Evolutionary conservation across 2,329 filamentous ascomycete species (phyloP), one percentile per base, ranked within the genome.

Genomic region (Boeremia lycopersici): DNA sequence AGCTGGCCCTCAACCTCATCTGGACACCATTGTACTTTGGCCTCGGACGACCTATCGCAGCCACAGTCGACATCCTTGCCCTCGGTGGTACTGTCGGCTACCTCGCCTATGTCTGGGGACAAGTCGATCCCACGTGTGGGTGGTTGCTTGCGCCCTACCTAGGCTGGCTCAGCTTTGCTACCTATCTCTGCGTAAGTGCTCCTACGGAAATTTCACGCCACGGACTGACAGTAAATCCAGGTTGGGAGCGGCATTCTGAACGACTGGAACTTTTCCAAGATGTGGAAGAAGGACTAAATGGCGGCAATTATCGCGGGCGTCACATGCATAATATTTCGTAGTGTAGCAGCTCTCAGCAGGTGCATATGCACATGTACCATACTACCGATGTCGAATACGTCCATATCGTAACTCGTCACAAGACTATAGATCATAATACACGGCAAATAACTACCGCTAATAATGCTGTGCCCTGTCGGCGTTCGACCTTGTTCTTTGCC

Each of bases 21-120:
- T 98, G 91, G 91, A 97, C 92, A 84, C 93, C 93, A 11, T 83
- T 97, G 10, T 97, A 97, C 83, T 97, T 96, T 72, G 83, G 84
- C n/a, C 71, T 88, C 45, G 87, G 88, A 61, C 84, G 85, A 13
- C 91, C 92, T 1, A 81, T 88, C 47, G 84, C 86, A 69, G 92
- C 93, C 3, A 86, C 90, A 6, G 82, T 83, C 26, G 90, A 97
- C 72, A 88, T 96, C 45, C 76, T 90, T 26, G 82, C 87, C 0
- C 80, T 97, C 0, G 91, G 89, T 8, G 79, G 88, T 28, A 89
- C 90, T 42, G 61, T 69, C 13, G 84, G 82, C 6, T 93, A 91
- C 65, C 76, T 97, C 45, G 83, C 89, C 12, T 89, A 89, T 68
- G 77, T 89, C 53, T 97, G 91, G 87, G 85, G 85, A 57, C 80